Evolutionary conservation across 192 early-diverging fungal species (phyloP), one percentile per base, ranked within the genome.

Genomic region (Entomortierella parvispora): DNA sequence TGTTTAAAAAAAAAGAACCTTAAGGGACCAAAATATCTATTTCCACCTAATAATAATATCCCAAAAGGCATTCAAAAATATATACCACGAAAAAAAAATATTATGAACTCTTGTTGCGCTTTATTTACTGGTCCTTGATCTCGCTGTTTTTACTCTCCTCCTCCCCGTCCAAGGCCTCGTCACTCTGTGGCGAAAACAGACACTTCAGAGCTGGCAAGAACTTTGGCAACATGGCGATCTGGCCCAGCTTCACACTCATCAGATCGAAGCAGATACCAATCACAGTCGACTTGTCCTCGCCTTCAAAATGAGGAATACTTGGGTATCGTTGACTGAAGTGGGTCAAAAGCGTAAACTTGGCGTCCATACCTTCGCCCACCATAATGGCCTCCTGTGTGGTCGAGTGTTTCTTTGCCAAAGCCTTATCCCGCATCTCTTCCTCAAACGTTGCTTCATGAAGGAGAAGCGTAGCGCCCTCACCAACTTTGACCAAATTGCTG

Each of bases 291-390:
- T 82, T 80, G 29, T 76, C 77, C 49, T 83, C 62, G n/a, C 65
- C 53, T 29, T 68, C 61, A 14, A 91, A 85, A 26, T 67, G 50
- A 0, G 93, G 94, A n/a, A 94, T 81, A 76, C 93, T 95, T 3
- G 94, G 92, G 77, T 97, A 99, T 15, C 97, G 87, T 80, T 97
- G 96, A 68, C 94, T 96, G 78, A 99, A 99, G 66, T 99, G 97
- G 32, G 95, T 99, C 44, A 99, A 80, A 32, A 99, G 70, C 18
- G 94, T 85, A 60, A 89, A 89, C 51, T 90, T 84, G 23, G 95
- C 95, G 4, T 90, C 86, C 96, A 97, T 97, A 12, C 92, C 82
- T 47, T 88, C 70, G 3, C 90, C 95, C 55, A 99, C 92, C 46
- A 87, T 81, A 22, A 97, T 88, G 0, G 96, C 94, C 83, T 99